phyloP scores from a whole-genome alignment of 805 yeast genomes.

The Torulaspora franciscae region DNA sequence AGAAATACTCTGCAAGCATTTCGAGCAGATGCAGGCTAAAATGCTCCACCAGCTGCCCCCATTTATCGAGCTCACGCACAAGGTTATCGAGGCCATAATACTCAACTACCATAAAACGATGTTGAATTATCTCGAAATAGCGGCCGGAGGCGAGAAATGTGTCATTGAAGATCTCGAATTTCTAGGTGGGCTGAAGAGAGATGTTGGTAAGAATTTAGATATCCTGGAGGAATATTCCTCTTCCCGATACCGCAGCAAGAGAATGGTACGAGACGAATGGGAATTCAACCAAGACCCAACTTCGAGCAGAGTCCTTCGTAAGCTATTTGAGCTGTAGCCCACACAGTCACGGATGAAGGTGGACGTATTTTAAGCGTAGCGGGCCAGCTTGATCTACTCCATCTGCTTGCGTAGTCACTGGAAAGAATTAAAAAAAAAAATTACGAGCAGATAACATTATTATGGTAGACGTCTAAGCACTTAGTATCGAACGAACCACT shows the following conservation, averaged over 20 bases:
- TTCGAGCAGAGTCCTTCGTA: conserved; percentile 26
- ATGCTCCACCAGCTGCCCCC: conserved; percentile 33
- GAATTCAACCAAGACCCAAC: conserved; percentile 18
- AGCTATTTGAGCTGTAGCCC: conserved; percentile 26
- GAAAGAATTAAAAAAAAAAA: no score
- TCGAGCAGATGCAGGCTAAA: conserved; percentile 27
- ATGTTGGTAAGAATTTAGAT: conserved; percentile 36
- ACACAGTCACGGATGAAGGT: neutral
- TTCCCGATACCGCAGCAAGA: conserved; percentile 30
- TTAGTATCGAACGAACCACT: no score
- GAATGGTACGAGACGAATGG: conserved; percentile 33
- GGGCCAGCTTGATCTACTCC: no score
- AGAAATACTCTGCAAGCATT: conserved; percentile 30
- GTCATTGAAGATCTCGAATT: conserved; percentile 26
- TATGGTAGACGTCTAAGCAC: no score
- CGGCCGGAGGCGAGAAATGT: conserved; percentile 33
- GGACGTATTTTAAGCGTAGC: no score
- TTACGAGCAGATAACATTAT: no score
- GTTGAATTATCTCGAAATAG: conserved; percentile 31
- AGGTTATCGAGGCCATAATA: conserved; percentile 18
- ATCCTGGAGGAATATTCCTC: conserved; percentile 35
- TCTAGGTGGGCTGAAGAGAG: conserved; percentile 15
- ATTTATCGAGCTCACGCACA: conserved; percentile 17
- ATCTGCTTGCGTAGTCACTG: no score
- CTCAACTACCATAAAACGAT: conserved; percentile 21